A percentile compares a stretch with the other conserved stretches of the same genome.
These are phyloP conservation scores for Cyclostephanos tholiformis DNA, from an alignment of 108 stramenopile genomes.

Conservation along the genomic window DNA sequence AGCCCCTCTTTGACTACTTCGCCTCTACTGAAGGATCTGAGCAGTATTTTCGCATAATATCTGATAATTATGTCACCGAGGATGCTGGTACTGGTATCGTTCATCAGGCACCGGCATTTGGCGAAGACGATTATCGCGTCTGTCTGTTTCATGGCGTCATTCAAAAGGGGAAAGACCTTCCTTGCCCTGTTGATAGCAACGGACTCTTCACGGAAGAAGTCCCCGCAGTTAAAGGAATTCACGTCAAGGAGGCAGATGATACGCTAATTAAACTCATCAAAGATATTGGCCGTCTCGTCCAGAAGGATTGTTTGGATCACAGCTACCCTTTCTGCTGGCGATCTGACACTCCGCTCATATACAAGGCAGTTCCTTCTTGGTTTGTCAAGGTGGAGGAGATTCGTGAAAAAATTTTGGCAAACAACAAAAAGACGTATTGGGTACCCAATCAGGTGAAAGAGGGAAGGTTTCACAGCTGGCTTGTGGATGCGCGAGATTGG, in stretches of 20 bases:
- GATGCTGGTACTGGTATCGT: constrained; percentile 99
- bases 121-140: constrained; percentile 99
- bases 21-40: constrained; percentile 48
- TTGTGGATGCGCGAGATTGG: constrained; percentile 98
- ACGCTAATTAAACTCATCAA: constrained; percentile 87
- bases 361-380: constrained; percentile 99
- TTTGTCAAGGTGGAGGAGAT: constrained; percentile 98
- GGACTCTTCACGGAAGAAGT: constrained; percentile 92
- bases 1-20: constrained; percentile 95
- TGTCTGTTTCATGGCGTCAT: constrained; percentile 94
- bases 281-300: constrained; percentile 86
- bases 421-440: constrained; percentile 98
- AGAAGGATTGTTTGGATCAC: constrained; percentile 93
- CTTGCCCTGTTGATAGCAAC: constrained; percentile 95
- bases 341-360: constrained; percentile 99
- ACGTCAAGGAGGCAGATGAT: constrained; percentile 98
- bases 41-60: constrained; percentile 85
- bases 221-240: constrained; percentile 80
- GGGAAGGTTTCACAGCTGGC: constrained; percentile 99
- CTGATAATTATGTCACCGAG: constrained; percentile 96
- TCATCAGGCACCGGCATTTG: constrained; percentile 99
- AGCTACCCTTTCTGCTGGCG: constrained; percentile 99
- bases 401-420: constrained; percentile 91
- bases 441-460: constrained; percentile 94
- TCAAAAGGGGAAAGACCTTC: constrained; percentile 89